Conservation (phyloP, 1,139 yeast genomes). For the Debaryomyces udenii region DNA sequence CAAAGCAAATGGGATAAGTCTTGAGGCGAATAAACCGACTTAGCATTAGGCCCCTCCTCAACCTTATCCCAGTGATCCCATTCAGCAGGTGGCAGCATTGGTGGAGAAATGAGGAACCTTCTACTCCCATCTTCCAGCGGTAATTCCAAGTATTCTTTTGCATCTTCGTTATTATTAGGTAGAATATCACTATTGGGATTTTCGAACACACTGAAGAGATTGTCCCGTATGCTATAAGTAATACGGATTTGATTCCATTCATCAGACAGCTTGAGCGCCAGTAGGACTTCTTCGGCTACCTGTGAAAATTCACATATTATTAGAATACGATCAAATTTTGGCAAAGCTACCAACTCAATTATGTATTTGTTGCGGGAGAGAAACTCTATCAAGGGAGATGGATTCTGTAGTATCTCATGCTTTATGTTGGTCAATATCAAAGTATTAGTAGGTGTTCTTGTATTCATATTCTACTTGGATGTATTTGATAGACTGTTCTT, state of each 20-base stretch:
- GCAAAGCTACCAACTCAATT: constrained; percentile 40
- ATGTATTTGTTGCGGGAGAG: constrained; percentile 29
- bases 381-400: constrained; percentile 27
- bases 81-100: constrained; percentile 50
- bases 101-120: constrained; percentile 50
- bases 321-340: constrained; percentile 38
- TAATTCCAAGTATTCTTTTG: constrained; percentile 39
- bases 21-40: constrained; percentile 40
- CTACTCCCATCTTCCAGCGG: constrained; percentile 45
- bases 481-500: too few species aligned
- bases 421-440: constrained; percentile 40
- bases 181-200: constrained; percentile 11
- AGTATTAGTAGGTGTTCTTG: constrained; percentile 39
- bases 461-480: background rate
- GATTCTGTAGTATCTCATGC: constrained; percentile 26
- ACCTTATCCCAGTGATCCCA: constrained; percentile 50
- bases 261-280: constrained; percentile 18
- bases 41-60: constrained; percentile 47
- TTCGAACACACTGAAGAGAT: constrained; percentile 20
- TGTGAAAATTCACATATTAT: constrained; percentile 33
- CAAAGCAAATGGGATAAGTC: constrained; percentile 48
- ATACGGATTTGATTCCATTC: constrained; percentile 24
- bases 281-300: constrained; percentile 26
- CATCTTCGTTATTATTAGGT: constrained; percentile 11
- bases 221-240: constrained; percentile 41